phyloP scores from a whole-genome alignment of 192 early-diverging fungal genomes.

The Backusella macrospora region DNA sequence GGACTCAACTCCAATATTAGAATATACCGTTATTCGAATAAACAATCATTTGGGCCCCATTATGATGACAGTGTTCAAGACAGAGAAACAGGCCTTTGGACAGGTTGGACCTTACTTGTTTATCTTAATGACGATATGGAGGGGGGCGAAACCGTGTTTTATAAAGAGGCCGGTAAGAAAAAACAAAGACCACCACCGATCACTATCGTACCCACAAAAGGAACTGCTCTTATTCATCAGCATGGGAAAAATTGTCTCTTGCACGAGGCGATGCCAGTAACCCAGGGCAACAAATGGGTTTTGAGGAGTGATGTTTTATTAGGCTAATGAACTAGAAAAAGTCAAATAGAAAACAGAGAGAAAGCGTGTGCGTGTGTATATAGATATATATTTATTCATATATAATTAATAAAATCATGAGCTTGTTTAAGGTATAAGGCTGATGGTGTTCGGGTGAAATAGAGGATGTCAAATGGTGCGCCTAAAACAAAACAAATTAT shows the following conservation, averaged over 20 bases:
- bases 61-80: conserved; percentile 49
- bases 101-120: conserved; percentile 49
- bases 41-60: conserved; percentile 45
- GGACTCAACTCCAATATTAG: conserved; percentile 48
- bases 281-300: conserved; percentile 44
- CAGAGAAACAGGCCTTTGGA: conserved; percentile 32
- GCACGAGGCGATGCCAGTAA: conserved; percentile 48
- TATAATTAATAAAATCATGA: no score
- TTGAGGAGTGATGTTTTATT: conserved; percentile 46
- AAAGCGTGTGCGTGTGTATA: neutral
- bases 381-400: neutral
- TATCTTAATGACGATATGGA: conserved; percentile 42
- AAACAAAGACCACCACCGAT: conserved; percentile 25
- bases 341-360: neutral
- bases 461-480: no score
- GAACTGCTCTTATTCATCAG: conserved; percentile 45
- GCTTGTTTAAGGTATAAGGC: no score
- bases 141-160: conserved; percentile 54
- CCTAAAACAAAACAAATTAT: no score
- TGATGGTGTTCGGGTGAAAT: no score
- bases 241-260: conserved; percentile 47
- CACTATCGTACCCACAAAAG: conserved; percentile 34
- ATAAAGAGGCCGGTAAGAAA: conserved; percentile 33
- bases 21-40: conserved; percentile 44
- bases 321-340: neutral